Conservation (phyloP, 139 green algal species). For the Micromonas commoda region DNA sequence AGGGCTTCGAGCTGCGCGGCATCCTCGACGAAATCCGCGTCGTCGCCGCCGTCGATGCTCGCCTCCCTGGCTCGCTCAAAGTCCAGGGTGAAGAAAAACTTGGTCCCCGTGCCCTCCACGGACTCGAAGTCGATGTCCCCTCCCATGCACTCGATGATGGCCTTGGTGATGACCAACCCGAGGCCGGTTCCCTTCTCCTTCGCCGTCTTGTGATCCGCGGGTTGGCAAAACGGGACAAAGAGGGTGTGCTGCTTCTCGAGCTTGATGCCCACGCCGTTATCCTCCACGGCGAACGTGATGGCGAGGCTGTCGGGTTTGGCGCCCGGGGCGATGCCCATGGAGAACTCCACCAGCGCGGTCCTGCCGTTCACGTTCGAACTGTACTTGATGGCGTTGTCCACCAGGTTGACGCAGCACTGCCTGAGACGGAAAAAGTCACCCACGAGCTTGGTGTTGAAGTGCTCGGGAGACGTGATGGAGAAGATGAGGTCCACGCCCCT, state of each 20-base stretch:
- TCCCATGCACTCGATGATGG: constrained; percentile 29
- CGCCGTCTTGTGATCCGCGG: not conserved
- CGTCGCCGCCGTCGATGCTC: not conserved
- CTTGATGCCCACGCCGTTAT: constrained; percentile 25
- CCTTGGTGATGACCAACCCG: constrained; percentile 18
- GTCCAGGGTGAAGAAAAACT: constrained; percentile 16
- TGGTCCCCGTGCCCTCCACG: constrained; percentile 6
- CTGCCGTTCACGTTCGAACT: not conserved
- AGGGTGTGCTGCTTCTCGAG: not conserved
- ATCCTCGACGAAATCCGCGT: not conserved
- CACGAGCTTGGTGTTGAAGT: not conserved
- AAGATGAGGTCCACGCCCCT: constrained; percentile 1
- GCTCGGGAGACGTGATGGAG: not conserved
- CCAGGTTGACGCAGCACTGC: constrained; percentile 21
- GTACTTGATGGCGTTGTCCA: constrained; percentile 25
- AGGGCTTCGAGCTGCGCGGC: not conserved
- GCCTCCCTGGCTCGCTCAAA: not conserved
- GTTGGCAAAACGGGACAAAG: constrained; percentile 24
- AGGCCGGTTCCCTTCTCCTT: constrained; percentile 21
- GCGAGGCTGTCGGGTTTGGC: not conserved
- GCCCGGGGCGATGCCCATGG: not conserved
- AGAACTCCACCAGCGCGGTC: not conserved
- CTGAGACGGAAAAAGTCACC: constrained; percentile 21
- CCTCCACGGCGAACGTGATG: constrained; percentile 21
- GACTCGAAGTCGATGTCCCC: constrained; percentile 18